Conservation (phyloP, 306 rosid species). For the Quercus glauca region DNA sequence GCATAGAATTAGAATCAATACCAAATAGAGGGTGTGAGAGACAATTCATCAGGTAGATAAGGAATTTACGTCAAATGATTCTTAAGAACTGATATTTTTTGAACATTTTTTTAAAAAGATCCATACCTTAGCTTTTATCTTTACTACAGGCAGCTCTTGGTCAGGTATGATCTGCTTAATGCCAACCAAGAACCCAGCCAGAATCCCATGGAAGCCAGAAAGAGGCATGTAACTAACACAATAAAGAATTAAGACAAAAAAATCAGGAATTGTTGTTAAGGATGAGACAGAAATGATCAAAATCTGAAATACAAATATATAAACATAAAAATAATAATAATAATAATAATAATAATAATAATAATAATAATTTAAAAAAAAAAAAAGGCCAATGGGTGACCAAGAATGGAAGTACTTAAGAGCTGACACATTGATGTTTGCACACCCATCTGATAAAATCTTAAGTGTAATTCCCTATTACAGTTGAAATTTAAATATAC, state of each 20-base stretch:
- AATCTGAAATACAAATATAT: neutral
- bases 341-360: no score
- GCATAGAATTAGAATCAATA: slow-evolving; percentile 33
- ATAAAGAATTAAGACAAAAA: slow-evolving; percentile 12
- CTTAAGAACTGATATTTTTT: neutral
- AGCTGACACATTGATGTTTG: neutral
- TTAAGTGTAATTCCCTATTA: neutral
- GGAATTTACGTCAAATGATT: neutral
- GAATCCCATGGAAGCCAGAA: slow-evolving; percentile 90
- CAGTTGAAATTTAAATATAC: neutral
- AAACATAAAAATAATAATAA: no score
- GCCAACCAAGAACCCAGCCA: slow-evolving; percentile 91
- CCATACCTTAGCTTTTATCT: slow-evolving; percentile 71
- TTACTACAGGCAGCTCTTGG: slow-evolving; percentile 75
- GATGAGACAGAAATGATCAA: neutral
- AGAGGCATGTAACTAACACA: slow-evolving; percentile 71
- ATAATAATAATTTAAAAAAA: no score
- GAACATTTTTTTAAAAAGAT: neutral
- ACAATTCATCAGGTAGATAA: slow-evolving; percentile 5
- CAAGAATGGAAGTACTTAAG: neutral
- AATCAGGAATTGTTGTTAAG: neutral
- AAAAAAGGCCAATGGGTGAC: slow-evolving; percentile 7
- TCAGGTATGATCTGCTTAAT: slow-evolving; percentile 94
- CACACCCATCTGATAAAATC: neutral
- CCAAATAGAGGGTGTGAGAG: slow-evolving; percentile 19